Conservation (phyloP, 2,329 filamentous ascomycete species). For the Stemphylium lycopersici region DNA sequence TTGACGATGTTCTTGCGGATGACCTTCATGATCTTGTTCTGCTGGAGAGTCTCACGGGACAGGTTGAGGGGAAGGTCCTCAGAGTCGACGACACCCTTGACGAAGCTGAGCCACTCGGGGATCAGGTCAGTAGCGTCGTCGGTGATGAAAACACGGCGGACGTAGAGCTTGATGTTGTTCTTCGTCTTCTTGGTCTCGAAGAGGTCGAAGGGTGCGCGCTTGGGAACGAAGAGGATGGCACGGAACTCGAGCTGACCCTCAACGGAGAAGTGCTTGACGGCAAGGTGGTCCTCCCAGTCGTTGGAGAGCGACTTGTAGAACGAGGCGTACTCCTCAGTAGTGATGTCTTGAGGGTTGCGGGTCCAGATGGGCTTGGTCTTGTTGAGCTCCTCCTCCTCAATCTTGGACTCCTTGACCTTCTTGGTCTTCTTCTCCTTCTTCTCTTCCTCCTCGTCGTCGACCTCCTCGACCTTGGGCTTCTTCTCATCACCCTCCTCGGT, state of each 20-base stretch:
- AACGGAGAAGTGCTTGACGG: conserved; percentile 99
- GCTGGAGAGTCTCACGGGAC: conserved; percentile 99
- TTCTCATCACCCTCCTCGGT: conserved; percentile 81
- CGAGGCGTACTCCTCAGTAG: conserved; percentile 92
- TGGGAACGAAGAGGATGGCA: conserved; percentile 98
- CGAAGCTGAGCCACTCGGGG: conserved; percentile 97
- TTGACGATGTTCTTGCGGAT: conserved; percentile 99
- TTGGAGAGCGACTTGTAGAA: conserved; percentile 99
- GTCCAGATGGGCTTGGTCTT: conserved; percentile 99
- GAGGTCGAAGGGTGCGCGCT: conserved; percentile 98
- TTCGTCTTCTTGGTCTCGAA: conserved; percentile 99
- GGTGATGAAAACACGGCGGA: conserved; percentile 99
- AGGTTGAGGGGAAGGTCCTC: conserved; percentile 99
- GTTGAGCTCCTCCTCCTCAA: conserved; percentile 99
- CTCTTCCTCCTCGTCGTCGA: conserved; percentile 81
- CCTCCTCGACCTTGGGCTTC: conserved; percentile 95
- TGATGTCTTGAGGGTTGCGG: conserved; percentile 94
- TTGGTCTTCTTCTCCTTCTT: conserved; percentile 97
- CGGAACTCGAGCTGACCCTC: conserved; percentile 99
- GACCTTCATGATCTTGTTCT: conserved; percentile 99
- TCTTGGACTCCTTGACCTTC: conserved; percentile 98
- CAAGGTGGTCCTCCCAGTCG: conserved; percentile 99
- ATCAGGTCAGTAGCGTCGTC: conserved; percentile 99
- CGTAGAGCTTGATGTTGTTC: conserved; percentile 99
- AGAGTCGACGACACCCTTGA: conserved; percentile 99